Conservation (phyloP, 2,329 filamentous ascomycete species). For the Fusarium cicatricum region DNA sequence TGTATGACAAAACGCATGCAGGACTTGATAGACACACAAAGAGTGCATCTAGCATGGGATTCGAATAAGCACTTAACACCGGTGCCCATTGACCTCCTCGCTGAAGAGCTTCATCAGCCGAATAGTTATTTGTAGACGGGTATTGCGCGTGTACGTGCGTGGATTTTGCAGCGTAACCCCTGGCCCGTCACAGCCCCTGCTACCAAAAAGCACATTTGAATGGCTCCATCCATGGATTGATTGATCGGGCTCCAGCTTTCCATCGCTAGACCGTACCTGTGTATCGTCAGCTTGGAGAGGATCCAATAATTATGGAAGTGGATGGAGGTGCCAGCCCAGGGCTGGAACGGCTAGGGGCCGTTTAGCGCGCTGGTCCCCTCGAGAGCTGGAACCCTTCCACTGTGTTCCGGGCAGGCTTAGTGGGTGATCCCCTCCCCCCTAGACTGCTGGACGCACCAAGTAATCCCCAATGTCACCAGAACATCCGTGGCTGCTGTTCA, state of each 20-base stretch:
- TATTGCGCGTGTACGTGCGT: conserved; percentile 8
- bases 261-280: conserved; percentile 10
- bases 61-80: too few relatives aligned
- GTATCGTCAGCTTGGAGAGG: conserved; percentile 18
- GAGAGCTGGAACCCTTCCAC: conserved; percentile 30
- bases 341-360: conserved; percentile 35
- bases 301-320: too few relatives aligned
- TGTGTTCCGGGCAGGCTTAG: conserved; percentile 33
- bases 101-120: not conserved
- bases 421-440: conserved; percentile 26
- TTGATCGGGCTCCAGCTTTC: not conserved
- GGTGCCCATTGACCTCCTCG: not conserved
- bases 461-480: conserved; percentile 13
- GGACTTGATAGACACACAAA: not conserved
- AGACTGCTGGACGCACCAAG: conserved; percentile 12
- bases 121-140: not conserved
- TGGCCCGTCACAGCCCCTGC: conserved; percentile 22
- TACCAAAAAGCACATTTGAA: not conserved
- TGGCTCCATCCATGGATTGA: too few relatives aligned
- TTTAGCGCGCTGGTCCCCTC: conserved; percentile 32
- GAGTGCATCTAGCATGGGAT: too few relatives aligned
- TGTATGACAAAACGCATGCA: not conserved
- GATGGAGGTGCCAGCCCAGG: conserved; percentile 15
- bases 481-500: conserved; percentile 32
- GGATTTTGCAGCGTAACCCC: conserved; percentile 9